A percentile compares a stretch with the other conserved stretches of the same genome.
Conservation (phyloP, 2,329 filamentous ascomycete genomes). For the Leptographium radiaticola region DNA sequence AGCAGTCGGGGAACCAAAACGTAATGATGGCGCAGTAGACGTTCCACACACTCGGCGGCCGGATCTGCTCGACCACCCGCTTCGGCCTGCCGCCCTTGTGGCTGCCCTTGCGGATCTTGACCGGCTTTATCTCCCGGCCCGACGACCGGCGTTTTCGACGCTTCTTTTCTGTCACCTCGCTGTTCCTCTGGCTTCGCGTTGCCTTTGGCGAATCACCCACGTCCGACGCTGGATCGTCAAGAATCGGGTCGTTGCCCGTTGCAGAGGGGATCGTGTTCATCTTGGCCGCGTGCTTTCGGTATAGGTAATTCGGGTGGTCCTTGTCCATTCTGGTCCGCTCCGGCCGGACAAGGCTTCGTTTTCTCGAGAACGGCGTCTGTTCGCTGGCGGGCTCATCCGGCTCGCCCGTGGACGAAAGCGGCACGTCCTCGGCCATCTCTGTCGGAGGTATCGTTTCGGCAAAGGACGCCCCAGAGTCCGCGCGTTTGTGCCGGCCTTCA, state of each 20-base stretch:
- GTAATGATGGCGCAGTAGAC: conserved; percentile 90
- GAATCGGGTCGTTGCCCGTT: conserved; percentile 79
- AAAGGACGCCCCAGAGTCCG: conserved; percentile 38
- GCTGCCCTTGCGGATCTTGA: conserved; percentile 49
- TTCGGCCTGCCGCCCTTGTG: conserved; percentile 25
- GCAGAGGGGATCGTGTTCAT: conserved; percentile 85
- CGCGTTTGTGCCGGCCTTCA: conserved; percentile 35
- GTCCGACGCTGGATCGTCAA: conserved; percentile 54
- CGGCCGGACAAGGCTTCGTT: conserved; percentile 78
- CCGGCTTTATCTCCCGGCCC: conserved; percentile 28
- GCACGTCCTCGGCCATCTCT: conserved; percentile 40
- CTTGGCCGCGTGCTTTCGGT: conserved; percentile 84
- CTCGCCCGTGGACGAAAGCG: conserved; percentile 36
- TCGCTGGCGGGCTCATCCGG: conserved; percentile 14
- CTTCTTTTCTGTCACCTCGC: conserved; percentile 23
- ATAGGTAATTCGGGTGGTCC: conserved; percentile 90
- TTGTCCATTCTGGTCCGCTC: conserved; percentile 76
- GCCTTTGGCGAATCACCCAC: conserved; percentile 17
- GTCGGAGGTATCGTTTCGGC: conserved; percentile 46
- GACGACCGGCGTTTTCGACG: conserved; percentile 13
- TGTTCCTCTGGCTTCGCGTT: conserved; percentile 21
- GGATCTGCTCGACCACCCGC: conserved; percentile 48
- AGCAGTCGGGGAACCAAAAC: conserved; percentile 82
- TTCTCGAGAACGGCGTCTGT: conserved; percentile 39
- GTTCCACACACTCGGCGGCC: conserved; percentile 83